Percentiles rank a stretch among this genome's conserved stretches.
Evolutionary conservation across 169 alveolate genomes (phyloP).

Genomic region (Babesia ovis): DNA sequence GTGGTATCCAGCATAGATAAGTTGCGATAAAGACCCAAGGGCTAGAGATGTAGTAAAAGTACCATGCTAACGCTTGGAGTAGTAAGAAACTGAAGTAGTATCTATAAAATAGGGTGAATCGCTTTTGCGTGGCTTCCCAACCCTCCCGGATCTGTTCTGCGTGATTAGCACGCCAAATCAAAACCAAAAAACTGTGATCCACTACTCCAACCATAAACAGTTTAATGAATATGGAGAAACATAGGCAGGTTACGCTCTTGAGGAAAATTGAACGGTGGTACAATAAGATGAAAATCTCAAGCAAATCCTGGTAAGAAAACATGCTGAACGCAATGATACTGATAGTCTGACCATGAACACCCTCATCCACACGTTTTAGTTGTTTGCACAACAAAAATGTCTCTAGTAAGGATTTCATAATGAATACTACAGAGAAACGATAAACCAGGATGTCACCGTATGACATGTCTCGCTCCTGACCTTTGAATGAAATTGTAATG

Average conservation of each 20-base stretch:
- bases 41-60: slow-evolving; percentile 26
- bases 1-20: slow-evolving; percentile 80
- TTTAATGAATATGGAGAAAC: slow-evolving; percentile 64
- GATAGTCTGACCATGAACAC: slow-evolving; percentile 45
- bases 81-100: slow-evolving; percentile 56
- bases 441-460: background rate
- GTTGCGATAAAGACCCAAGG: slow-evolving; percentile 64
- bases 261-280: slow-evolving; percentile 62
- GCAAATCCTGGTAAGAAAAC: slow-evolving; percentile 68
- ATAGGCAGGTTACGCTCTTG: slow-evolving; percentile 25
- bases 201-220: slow-evolving; percentile 62
- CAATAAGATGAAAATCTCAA: slow-evolving; percentile 70
- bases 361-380: slow-evolving; percentile 25
- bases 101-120: slow-evolving; percentile 65
- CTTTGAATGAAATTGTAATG: slow-evolving; percentile 18
- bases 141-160: slow-evolving; percentile 70
- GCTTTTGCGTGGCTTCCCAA: slow-evolving; percentile 72
- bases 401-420: slow-evolving; percentile 34
- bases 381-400: slow-evolving; percentile 23
- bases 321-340: slow-evolving; percentile 67
- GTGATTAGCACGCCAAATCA: slow-evolving; percentile 76
- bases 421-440: slow-evolving; percentile 3
- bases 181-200: slow-evolving; percentile 70
- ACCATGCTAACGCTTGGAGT: slow-evolving; percentile 28
- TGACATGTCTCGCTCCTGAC: slow-evolving; percentile 56